Conservation (phyloP, 1,284 basidiomycete genomes). For the Apiotrichum akiyoshidainum region DNA sequence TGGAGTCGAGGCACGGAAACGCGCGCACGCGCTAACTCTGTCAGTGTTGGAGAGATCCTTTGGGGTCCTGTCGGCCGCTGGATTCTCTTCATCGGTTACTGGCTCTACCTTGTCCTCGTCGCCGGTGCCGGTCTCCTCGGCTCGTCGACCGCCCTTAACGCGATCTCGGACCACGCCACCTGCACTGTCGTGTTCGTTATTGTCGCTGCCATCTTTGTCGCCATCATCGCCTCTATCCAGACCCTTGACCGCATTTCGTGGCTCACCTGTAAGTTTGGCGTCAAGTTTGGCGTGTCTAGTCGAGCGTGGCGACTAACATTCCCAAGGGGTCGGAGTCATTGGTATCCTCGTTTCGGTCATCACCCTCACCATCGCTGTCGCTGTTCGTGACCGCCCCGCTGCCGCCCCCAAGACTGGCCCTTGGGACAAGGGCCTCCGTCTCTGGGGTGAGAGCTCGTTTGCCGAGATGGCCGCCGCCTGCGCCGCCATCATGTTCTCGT, state of each 20-base stretch:
- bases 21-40: background rate
- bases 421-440: slow-evolving; percentile 31
- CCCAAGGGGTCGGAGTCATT: slow-evolving; percentile 29
- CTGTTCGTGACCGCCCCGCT: slow-evolving; percentile 40
- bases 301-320: no score
- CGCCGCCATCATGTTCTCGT: slow-evolving; percentile 37
- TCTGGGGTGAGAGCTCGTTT: slow-evolving; percentile 29
- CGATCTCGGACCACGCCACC: slow-evolving; percentile 30
- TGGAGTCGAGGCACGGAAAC: background rate
- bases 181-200: slow-evolving; percentile 40
- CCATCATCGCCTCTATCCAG: slow-evolving; percentile 33
- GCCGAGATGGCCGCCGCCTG: slow-evolving; percentile 32
- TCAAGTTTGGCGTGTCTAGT: no score
- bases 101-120: slow-evolving; percentile 20
- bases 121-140: slow-evolving; percentile 30
- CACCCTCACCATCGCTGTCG: slow-evolving; percentile 41
- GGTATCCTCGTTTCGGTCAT: slow-evolving; percentile 30
- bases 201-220: slow-evolving; percentile 28
- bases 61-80: slow-evolving; percentile 27
- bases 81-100: slow-evolving; percentile 28
- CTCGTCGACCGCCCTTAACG: slow-evolving; percentile 34
- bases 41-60: slow-evolving; percentile 22
- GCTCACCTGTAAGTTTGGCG: slow-evolving; percentile 26
- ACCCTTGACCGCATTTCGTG: slow-evolving; percentile 37
- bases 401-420: slow-evolving; percentile 34